Base-by-base conservation (phyloP, 257 asterid species). In the Voacanga thouarsii region DNA sequence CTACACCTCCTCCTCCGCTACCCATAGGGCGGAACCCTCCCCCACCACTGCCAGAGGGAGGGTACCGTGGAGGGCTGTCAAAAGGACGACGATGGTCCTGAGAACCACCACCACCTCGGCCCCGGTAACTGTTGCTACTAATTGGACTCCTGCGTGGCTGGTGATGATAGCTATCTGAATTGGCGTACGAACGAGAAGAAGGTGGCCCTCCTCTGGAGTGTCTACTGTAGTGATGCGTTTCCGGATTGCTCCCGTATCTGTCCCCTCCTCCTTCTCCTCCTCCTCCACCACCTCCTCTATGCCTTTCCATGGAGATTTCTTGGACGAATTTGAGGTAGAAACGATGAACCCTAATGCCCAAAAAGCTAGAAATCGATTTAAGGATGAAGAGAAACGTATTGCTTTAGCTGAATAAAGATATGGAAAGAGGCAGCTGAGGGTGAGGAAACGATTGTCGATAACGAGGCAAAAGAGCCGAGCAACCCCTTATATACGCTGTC, bases 71-170 rank as follows among this genome's bases (percentile, higher is more conserved):
- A 66, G 64, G 67, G 44, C 91, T 85, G 28, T 82, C 90, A 72
- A 83, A 83, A 16, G 90, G 68, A 75, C 88, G 86, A 56, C 66
- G 85, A 43, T 77, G 78, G n/a, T 85, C 94, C 78, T 88, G 84
- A 55, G 80, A 1, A 50, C 50, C 85, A 9, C 84, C 90, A 26
- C 86, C 76, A 51, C 78, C 79, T 4, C 85, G 69, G 18, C 81
- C 84, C 75, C 72, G 80, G 49, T 37, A 82, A 79, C 80, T 63
- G 43, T 33, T 79, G 6, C 83, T 83, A 51, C 81, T 80, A 77
- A 60, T 66, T 56, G 84, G 86, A 21, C 87, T 85, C 12, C 66
- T 9, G 26, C 87, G 85, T 69, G 82, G 87, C 14, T 87, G 84
- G 18, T 65, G 71, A 16, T 28, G n/a, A 53, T 44, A 67, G 47